Percentiles rank a stretch among this genome's conserved stretches.
Conservation (phyloP, 768 basidiomycete genomes). For the Multifurca ochricompacta region DNA sequence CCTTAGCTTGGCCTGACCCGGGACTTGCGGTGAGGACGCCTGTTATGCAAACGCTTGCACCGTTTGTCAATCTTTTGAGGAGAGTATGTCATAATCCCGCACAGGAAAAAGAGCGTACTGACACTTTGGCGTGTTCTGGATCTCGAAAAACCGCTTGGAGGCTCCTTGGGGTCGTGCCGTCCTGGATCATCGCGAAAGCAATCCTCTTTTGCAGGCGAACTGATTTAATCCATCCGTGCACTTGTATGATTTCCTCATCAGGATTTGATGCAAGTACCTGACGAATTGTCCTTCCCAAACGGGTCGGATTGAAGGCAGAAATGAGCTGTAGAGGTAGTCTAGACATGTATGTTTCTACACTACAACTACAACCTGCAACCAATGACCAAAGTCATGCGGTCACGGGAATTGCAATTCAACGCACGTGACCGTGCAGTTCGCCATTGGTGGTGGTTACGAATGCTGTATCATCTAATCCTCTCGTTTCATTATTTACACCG, state of each 20-base stretch:
- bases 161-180: conserved; percentile 65
- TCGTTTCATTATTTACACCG: not conserved
- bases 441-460: not conserved
- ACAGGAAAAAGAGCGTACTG: conserved; percentile 15
- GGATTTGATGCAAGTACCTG: conserved; percentile 15
- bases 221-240: conserved; percentile 84
- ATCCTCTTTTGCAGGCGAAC: conserved; percentile 81
- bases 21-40: conserved; percentile 41
- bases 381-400: too few relatives aligned
- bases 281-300: conserved; percentile 18
- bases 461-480: not conserved
- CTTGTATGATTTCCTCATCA: conserved; percentile 23
- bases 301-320: conserved; percentile 1
- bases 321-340: not conserved
- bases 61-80: conserved; percentile 40
- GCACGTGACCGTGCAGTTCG: conserved; percentile 2
- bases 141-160: conserved; percentile 72
- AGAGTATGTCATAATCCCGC: not conserved
- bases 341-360: not conserved
- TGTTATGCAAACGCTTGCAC: conserved; percentile 43
- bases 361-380: too few relatives aligned
- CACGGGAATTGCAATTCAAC: not conserved
- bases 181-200: conserved; percentile 75
- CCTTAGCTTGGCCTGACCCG: conserved; percentile 44
- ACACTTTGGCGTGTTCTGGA: conserved; percentile 30